Evolutionary conservation across 768 basidiomycete species (phyloP), one percentile per base, ranked within the genome.

Genomic region (Suillus decipiens): DNA sequence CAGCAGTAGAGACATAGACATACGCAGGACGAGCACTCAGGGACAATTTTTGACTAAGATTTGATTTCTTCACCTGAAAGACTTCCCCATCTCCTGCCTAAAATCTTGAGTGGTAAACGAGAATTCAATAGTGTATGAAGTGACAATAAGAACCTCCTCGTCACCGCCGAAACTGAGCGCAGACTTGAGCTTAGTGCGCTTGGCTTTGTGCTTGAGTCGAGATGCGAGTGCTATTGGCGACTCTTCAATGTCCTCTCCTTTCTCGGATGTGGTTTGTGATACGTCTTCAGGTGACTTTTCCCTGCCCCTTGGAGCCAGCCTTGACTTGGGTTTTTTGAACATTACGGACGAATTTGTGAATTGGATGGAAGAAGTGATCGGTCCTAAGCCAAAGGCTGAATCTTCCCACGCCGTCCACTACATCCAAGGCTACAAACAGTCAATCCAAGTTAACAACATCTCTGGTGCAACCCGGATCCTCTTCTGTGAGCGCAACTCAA

Each of bases 21-120:
- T 61, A 87, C 84, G 84, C 77, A 59, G 86, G 79, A 72, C 83
- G 82, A 54, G 78, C 82, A 15, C 84, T 84, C 47, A 89, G 74
- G 2, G 84, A 70, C 65, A 91, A 70, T 67, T 89, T 90, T 64
- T 80, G 78, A 69, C 92, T 93, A 48, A 93, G 78, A 60, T 74
- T 88, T 2, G 90, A 92, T 76, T 92, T 95, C 73, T 93, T 94
- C 19, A 94, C 78, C 78, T 90, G 81, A 72, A 95, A 93, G 0
- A 82, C 79, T 63, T 92, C 88, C 10, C 81, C 85, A 43, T 81
- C 82, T 14, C 79, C 82, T 68, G 83, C 83, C 87, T 91, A 51
- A 59, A 33, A 48, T 48, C 9, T 53, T 43, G 75, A 19, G 24
- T 41, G 39, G 24, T 81, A 67, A 78, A 77, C 64, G 72, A 68